Evolutionary conservation across 1,284 basidiomycete species (phyloP).

Genomic region (Trametes versicolor): DNA sequence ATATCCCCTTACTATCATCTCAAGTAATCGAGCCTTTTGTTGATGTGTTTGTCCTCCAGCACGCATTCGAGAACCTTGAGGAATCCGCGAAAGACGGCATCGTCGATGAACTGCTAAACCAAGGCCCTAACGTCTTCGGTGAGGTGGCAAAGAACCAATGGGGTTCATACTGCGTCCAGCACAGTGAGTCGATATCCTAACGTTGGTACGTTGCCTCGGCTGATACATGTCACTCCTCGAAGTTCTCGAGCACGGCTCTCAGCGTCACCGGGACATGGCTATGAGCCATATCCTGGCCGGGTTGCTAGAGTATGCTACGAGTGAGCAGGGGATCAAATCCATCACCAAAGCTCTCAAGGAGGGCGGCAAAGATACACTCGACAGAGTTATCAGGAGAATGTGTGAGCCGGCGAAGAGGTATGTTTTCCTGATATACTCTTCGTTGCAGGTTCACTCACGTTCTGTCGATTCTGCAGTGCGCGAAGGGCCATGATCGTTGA

Average conservation of each 20-base stretch:
- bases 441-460: not conserved
- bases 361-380: slow-evolving; percentile 76
- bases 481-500: slow-evolving; percentile 86
- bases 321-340: slow-evolving; percentile 85
- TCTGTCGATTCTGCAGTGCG: slow-evolving; percentile 53
- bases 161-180: slow-evolving; percentile 86
- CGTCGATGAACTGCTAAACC: slow-evolving; percentile 79
- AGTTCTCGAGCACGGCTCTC: slow-evolving; percentile 85
- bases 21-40: not conserved
- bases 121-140: slow-evolving; percentile 70
- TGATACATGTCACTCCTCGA: not conserved
- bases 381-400: slow-evolving; percentile 78
- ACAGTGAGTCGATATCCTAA: slow-evolving; percentile 60
- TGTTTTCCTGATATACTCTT: slow-evolving; percentile 4
- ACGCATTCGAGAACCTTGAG: slow-evolving; percentile 87
- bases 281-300: slow-evolving; percentile 77
- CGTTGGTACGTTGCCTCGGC: not conserved
- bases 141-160: slow-evolving; percentile 87
- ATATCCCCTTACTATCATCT: slow-evolving; percentile 6
- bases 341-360: slow-evolving; percentile 87
- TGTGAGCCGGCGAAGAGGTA: slow-evolving; percentile 84
- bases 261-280: slow-evolving; percentile 74
- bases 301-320: slow-evolving; percentile 78
- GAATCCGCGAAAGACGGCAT: slow-evolving; percentile 84
- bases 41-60: slow-evolving; percentile 51